Base-by-base conservation (phyloP, 169 alveolate species). In the Ichthyophthirius multifiliis region DNA sequence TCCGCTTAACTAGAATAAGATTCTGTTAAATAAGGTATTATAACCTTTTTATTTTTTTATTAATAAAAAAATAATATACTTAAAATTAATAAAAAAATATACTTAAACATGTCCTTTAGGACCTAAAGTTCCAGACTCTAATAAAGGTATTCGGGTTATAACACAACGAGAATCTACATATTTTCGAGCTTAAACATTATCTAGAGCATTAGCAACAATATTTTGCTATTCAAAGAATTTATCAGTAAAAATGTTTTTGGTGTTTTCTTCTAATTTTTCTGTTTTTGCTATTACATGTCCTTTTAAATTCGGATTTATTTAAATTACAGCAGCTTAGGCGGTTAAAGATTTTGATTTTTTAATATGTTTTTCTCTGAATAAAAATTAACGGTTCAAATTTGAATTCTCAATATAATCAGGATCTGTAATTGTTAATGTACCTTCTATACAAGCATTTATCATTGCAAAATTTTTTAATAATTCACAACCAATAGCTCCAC, bases 401-500 rank as follows among this genome's bases (percentile, higher is more conserved):
- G 93, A 83, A 18, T 82, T 92, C 82, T 94, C 97, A 43, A 94
- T 94, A 37, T 89, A 87, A 83, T 94, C 97, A 12, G 97, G 97
- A 74, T 94, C 97, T 6, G 97, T 94, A 5, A 91, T 46, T 39
- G 88, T 83, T 1, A 94, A 71, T 1, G 82, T 64, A 9, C 96
- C 97, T 6, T 46, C 93, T 13, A 90, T 73, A n/a, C 96, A 95
- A 5, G 90, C 82, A 35, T 90, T 90, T 35, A 94, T 82, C 96
- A 94, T 91, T 1, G 97, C 94, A 46, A 89, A 94, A 74, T 94
- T 94, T 71, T 91, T 94, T 3, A 91, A 80, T 62, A 94, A 76
- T 76, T 94, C 96, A 44, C 97, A 94, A 18, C 97, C 97, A 12
- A 94, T 94, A 1, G 97, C 97, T 4, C 97, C 97, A 18, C 96